Base-by-base conservation (phyloP, 306 rosid genomes). In the Mucuna pruriens region DNA sequence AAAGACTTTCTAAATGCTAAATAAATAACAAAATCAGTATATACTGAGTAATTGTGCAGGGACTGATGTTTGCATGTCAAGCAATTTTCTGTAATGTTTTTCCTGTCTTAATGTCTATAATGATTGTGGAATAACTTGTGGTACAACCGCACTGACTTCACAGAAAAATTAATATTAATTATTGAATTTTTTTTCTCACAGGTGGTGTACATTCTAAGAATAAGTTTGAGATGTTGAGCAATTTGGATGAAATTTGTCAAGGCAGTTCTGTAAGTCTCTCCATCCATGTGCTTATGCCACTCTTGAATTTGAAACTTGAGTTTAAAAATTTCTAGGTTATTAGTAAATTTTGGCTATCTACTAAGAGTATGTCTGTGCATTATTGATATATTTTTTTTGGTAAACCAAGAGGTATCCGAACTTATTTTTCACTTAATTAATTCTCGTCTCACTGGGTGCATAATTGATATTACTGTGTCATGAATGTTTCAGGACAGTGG, bases 121-220 rank as follows among this genome's bases (percentile, higher is more conserved):
- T 36, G 13, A 72, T 51, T 74, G 8, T 68, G 48, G 68, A 60
- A 49, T 76, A 20, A 19, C 48, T 23, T 69, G 49, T 48, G 60
- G 60, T 61, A 54, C 48, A 64, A 20, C 83, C 70, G 15, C 38
- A 67, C 74, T 80, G 77, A 55, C 65, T 46, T 80, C 34, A 29
- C 29, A 23, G 48, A 81, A 66, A 81, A 40, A 38, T 40, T 54
- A 3, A 68, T 23, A 64, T 7, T 51, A 77, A 69, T 71, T 57
- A 71, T 44, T 87, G 80, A 86, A 86, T 64, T 11, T 72, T 63
- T 74, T 79, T 46, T 10, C 26, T 68, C 80, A 39, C 91, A 96
- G 99, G 89, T 46, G 45, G 58, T 80, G 86, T 82, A 67, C 76
- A 82, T 84, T 89, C 98, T 13, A 90, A 83, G 85, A 92, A 91